Percentiles rank a stretch among this genome's conserved stretches.
Conservation (phyloP, 768 basidiomycete genomes). For the Suillus sp. region DNA sequence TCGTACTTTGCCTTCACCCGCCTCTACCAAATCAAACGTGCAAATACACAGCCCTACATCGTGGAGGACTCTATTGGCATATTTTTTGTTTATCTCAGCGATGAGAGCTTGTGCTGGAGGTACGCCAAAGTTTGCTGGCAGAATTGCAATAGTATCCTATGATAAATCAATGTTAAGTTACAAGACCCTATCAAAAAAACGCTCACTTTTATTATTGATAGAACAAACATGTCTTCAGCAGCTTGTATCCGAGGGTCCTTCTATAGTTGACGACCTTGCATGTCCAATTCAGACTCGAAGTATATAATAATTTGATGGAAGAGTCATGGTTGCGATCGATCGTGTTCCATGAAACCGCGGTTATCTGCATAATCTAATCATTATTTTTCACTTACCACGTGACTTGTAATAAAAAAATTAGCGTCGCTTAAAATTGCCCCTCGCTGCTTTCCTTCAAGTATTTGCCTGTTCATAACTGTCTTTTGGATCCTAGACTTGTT, state of each 20-base stretch:
- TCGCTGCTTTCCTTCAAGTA: not conserved
- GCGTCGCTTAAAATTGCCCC: not conserved
- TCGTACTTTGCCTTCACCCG: conserved; percentile 88
- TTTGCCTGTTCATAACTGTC: conserved; percentile 5
- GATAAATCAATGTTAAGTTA: conserved; percentile 5
- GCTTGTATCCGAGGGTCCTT: not conserved
- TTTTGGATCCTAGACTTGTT: conserved; percentile 6
- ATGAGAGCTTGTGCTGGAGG: conserved; percentile 79
- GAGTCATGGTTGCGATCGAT: not conserved
- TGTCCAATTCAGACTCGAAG: not conserved
- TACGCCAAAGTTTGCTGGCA: conserved; percentile 81
- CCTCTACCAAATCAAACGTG: conserved; percentile 83
- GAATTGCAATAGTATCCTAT: conserved; percentile 90
- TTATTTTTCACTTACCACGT: conserved; percentile 2
- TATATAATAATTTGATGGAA: not conserved
- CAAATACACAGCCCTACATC: conserved; percentile 91
- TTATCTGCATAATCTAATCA: conserved; percentile 8
- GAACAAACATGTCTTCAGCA: conserved; percentile 41
- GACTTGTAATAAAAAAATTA: conserved; percentile 8
- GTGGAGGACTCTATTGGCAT: conserved; percentile 88
- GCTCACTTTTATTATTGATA: conserved; percentile 47
- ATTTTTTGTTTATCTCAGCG: conserved; percentile 91
- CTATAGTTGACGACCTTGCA: not conserved
- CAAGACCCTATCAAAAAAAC: not conserved
- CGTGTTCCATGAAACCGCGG: not conserved